A percentile compares a stretch with the other conserved stretches of the same genome.
phyloP scores from a whole-genome alignment of 495 filamentous ascomycete genomes.

The Hypoxylon fuscum region DNA sequence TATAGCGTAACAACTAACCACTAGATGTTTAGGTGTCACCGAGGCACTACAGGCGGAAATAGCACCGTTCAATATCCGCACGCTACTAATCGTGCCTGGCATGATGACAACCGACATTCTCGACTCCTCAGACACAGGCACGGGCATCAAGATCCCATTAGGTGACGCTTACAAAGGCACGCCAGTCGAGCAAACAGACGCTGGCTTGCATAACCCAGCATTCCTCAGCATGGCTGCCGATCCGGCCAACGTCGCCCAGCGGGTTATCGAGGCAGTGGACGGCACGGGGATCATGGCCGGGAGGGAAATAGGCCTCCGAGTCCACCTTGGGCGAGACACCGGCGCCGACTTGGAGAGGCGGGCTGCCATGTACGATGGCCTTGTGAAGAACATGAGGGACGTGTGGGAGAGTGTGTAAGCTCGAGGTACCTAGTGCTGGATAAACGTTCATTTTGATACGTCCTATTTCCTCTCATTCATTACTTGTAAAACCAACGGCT shows the following conservation, averaged over 20 bases:
- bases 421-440: neutral
- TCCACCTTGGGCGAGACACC: conserved; percentile 34
- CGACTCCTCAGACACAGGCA: conserved; percentile 6
- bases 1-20: neutral
- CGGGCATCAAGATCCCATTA: conserved; percentile 18
- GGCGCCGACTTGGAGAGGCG: conserved; percentile 21
- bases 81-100: conserved; percentile 50
- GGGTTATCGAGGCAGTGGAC: conserved; percentile 50
- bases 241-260: conserved; percentile 45
- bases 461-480: too few species aligned
- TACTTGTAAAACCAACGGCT: neutral
- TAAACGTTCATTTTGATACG: neutral
- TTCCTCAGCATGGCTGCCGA: conserved; percentile 4
- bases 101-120: conserved; percentile 20
- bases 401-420: conserved; percentile 31
- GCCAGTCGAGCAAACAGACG: conserved; percentile 6
- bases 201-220: neutral
- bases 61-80: conserved; percentile 48
- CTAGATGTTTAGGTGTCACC: conserved; percentile 33
- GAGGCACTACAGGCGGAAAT: conserved; percentile 47
- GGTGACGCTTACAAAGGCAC: conserved; percentile 29
- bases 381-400: conserved; percentile 22
- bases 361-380: conserved; percentile 6
- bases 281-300: conserved; percentile 26
- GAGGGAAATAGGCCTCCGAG: conserved; percentile 16